Evolutionary conservation across 345 rosid species (phyloP).

Genomic region (Eucalyptus globulus): DNA sequence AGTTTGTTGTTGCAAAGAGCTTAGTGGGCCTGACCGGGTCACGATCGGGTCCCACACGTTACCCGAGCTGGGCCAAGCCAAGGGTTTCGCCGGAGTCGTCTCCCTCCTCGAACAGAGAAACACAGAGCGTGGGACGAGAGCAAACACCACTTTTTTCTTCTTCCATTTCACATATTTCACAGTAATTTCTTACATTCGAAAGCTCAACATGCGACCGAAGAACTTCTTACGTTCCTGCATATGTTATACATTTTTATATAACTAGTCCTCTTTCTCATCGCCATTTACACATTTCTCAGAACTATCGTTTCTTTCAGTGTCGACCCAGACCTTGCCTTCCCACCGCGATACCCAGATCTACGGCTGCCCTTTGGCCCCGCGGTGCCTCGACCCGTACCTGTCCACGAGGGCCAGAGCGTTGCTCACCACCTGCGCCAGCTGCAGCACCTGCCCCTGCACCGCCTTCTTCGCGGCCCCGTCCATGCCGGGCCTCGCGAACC

Average conservation of each 20-base stretch:
- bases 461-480: slow-evolving; percentile 1
- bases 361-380: not conserved
- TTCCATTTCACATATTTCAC: not conserved
- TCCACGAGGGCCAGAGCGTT: slow-evolving; percentile 29
- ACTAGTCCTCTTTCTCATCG: not conserved
- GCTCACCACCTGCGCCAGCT: slow-evolving; percentile 20
- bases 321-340: not conserved
- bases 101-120: not conserved
- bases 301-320: not conserved
- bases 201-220: not conserved
- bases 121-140: not conserved
- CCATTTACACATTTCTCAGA: not conserved
- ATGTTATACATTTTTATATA: not conserved
- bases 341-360: not conserved
- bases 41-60: not conserved
- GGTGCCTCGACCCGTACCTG: slow-evolving; percentile 1
- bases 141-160: not conserved
- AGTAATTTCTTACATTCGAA: not conserved
- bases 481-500: slow-evolving; percentile 10
- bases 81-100: not conserved
- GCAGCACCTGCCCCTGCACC: slow-evolving; percentile 1
- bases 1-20: not conserved
- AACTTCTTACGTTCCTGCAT: not conserved
- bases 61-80: not conserved
- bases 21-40: not conserved